Evolutionary conservation across 2,329 filamentous ascomycete species (phyloP), one percentile per base, ranked within the genome.

Genomic region (Neophaeococcomyces mojaviensis): DNA sequence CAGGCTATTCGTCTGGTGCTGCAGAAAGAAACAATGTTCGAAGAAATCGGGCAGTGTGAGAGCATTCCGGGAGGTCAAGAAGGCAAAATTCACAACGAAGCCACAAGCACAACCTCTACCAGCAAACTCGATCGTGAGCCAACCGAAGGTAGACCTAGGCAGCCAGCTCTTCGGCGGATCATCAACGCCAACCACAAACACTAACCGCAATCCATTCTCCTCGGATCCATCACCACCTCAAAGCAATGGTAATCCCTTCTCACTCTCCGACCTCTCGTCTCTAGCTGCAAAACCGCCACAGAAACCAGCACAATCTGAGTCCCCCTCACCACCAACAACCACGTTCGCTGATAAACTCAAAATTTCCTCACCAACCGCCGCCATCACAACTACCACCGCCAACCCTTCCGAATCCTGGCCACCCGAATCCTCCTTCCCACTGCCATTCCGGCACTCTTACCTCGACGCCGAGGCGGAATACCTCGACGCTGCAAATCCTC

Each of bases 391-490:
- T 38, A 28, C 16, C 33, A 36, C 28, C 35, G 12, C 33, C 18
- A 26, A n/a, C 24, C 20, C 32, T 5, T 42, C 76, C 1, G 78
- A 88, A 55, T 83, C 87, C 7, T 97, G 89, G 89, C 90, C 90
- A 0, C 61, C 74, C 10, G 67, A 72, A 32, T 72, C 78, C 1
- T 67, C 74, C 0, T 82, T 86, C 55, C 85, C 87, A 0, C 50
- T 71, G 1, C 72, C 88, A 0, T 97, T 89, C 65, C 84, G 87
- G 1, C 69, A 77, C 24, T 85, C 84, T 60, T 86, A 88, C 69
- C 79, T 90, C 36, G 92, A 97, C 56, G 90, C 90, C 42, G 90
- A 95, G 60, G 94, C 87, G 67, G 92, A 98, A 65, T 86, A 84
- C 3, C 77, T 97, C 20, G 86, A 80, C 55, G 66, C 66, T 8